phyloP scores from a whole-genome alignment of 495 filamentous ascomycete species.

The Podospora pseudoanserina region DNA sequence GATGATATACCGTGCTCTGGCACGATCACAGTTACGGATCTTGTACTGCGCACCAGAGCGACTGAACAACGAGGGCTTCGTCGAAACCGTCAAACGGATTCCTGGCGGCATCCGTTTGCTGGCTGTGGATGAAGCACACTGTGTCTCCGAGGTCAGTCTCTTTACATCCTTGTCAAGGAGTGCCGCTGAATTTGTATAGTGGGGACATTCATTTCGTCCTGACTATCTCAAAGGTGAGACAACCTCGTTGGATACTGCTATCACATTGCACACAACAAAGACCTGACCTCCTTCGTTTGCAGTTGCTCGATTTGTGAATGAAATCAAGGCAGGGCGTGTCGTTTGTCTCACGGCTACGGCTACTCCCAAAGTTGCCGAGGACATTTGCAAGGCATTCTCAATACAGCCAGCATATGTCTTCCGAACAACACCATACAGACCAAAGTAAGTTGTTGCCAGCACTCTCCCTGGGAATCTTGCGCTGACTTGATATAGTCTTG shows the following conservation, averaged over 20 bases:
- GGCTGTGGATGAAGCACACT: constrained; percentile 59
- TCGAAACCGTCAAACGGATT: constrained; percentile 49
- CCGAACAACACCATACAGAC: constrained; percentile 53
- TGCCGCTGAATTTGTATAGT: constrained; percentile 30
- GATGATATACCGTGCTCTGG: constrained; percentile 43
- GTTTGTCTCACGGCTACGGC: constrained; percentile 58
- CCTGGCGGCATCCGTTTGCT: constrained; percentile 53
- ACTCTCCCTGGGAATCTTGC: neutral
- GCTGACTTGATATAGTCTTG: constrained; percentile 25
- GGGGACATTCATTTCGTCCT: constrained; percentile 57
- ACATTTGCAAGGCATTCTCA: constrained; percentile 51
- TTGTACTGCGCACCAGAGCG: constrained; percentile 58
- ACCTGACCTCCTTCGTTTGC: constrained; percentile 2
- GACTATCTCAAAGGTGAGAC: constrained; percentile 50
- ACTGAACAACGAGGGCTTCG: constrained; percentile 56
- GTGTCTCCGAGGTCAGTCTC: constrained; percentile 45
- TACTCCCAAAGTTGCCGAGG: constrained; percentile 50
- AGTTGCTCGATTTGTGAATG: constrained; percentile 55
- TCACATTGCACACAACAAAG: neutral
- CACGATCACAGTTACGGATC: constrained; percentile 45
- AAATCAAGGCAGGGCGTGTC: constrained; percentile 55
- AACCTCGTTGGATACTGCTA: neutral
- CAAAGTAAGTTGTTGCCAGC: constrained; percentile 34
- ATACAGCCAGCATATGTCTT: constrained; percentile 48
- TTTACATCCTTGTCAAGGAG: neutral